These are phyloP conservation scores for Gossypium laxum DNA, from an alignment of 441 rosid genomes.

Conservation along the genomic window DNA sequence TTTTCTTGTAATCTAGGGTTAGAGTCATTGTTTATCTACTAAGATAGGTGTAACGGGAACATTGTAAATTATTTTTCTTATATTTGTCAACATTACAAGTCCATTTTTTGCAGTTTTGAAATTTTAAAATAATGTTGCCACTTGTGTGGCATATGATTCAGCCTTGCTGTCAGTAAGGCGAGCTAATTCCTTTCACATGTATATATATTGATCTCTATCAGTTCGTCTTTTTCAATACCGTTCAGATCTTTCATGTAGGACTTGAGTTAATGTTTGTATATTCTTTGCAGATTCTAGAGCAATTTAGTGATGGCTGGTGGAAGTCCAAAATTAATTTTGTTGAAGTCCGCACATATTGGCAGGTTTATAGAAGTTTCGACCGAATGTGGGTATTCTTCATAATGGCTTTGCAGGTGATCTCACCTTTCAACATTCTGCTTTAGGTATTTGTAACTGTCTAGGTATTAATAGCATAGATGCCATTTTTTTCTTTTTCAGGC, in stretches of 20 bases:
- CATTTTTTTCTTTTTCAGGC: slow-evolving; percentile 44
- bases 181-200: neutral
- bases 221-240: neutral
- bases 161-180: neutral
- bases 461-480: slow-evolving; percentile 13
- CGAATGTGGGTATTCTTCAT: slow-evolving; percentile 94
- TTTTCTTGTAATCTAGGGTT: neutral
- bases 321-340: slow-evolving; percentile 95
- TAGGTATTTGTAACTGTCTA: slow-evolving; percentile 16
- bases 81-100: neutral
- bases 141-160: neutral
- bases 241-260: neutral
- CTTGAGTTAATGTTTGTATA: slow-evolving; percentile 7
- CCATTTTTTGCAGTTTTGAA: neutral
- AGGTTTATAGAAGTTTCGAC: slow-evolving; percentile 85
- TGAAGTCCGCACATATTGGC: slow-evolving; percentile 96
- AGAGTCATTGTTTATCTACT: neutral
- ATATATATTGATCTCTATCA: neutral
- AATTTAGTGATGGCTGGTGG: slow-evolving; percentile 39
- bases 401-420: slow-evolving; percentile 70
- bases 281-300: slow-evolving; percentile 50
- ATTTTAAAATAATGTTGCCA: neutral
- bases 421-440: neutral
- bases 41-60: neutral
- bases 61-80: neutral